Evolutionary conservation across 2,329 filamentous ascomycete species (phyloP), one percentile per base, ranked within the genome.

Genomic region (Aureobasidium pullulans): DNA sequence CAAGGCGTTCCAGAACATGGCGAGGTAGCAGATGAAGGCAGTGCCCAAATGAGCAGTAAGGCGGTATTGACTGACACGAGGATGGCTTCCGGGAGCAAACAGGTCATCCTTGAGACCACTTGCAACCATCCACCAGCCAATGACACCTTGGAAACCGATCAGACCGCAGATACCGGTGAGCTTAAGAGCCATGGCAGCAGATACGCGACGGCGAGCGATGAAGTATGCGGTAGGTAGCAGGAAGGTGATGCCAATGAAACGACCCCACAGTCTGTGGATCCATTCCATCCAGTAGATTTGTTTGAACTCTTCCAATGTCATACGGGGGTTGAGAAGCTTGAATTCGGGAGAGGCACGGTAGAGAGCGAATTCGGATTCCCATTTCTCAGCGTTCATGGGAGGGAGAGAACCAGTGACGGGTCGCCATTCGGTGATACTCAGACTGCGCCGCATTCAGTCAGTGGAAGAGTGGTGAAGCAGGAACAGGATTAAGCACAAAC

Each of bases 91-190:
- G 2, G 90, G 88, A 19, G 89, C 89, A 70, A 99, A 96, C 31
- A 99, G 82, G 72, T 99, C 94, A 71, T 97, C 94, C 72, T 93
- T 95, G 63, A 99, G 80, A 1, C 94, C 94, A 10, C 89, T 95
- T 75, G 95, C 95, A 66, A 99, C 94, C 94, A 99, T 99, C 91
- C 94, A 99, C 94, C 94, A 99, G 58, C 94, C 94, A 64, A 99
- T 86, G 68, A 94, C 84, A 46, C 94, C 94, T 73, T 99, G 94
- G 73, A 96, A 94, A 58, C 90, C 94, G 68, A 99, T 96, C 67
- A 97, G 79, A 50, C 82, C 84, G 44, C 90, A 89, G 63, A 99
- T 97, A 11, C 91, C 93, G 42, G 84, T 76, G 13, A 99, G 80
- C 63, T 89, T 87, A 66, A 79, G 72, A 15, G 90, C 86, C 86